phyloP scores from a whole-genome alignment of 2,329 filamentous ascomycete species.

The Pseudocercospora ulei region DNA sequence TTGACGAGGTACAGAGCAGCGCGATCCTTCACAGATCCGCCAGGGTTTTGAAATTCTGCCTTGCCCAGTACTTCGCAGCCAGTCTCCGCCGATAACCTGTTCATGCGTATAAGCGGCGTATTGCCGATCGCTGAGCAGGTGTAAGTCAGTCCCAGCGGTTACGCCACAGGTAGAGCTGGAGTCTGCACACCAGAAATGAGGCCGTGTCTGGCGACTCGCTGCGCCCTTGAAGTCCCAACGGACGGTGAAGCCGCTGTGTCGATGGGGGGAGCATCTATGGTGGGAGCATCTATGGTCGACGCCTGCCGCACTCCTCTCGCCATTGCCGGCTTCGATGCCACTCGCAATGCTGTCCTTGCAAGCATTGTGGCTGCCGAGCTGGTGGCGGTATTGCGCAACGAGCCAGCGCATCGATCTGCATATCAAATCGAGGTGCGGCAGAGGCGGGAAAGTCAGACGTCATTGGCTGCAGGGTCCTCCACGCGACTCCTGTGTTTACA shows the following conservation, averaged over 20 bases:
- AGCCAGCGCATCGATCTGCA: too few species aligned
- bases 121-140: constrained; percentile 73
- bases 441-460: constrained; percentile 6
- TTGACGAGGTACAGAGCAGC: constrained; percentile 89
- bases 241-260: constrained; percentile 37
- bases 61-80: constrained; percentile 93
- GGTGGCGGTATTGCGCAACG: too few species aligned
- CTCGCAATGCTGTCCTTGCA: constrained; percentile 23
- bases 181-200: constrained; percentile 62
- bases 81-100: constrained; percentile 77
- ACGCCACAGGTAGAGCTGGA: background rate
- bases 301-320: constrained; percentile 22
- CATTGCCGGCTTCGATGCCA: constrained; percentile 21
- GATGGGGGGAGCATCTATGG: constrained; percentile 20
- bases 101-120: constrained; percentile 84
- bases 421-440: constrained; percentile 4
- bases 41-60: constrained; percentile 97
- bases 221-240: constrained; percentile 65
- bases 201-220: constrained; percentile 63
- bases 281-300: constrained; percentile 22
- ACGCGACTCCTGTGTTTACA: constrained; percentile 17
- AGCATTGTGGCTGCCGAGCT: constrained; percentile 16
- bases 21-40: constrained; percentile 90
- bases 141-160: constrained; percentile 24
- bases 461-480: constrained; percentile 11